Evolutionary conservation across 768 basidiomycete species (phyloP).

Genomic region (Candolleomyces aberdarensis): DNA sequence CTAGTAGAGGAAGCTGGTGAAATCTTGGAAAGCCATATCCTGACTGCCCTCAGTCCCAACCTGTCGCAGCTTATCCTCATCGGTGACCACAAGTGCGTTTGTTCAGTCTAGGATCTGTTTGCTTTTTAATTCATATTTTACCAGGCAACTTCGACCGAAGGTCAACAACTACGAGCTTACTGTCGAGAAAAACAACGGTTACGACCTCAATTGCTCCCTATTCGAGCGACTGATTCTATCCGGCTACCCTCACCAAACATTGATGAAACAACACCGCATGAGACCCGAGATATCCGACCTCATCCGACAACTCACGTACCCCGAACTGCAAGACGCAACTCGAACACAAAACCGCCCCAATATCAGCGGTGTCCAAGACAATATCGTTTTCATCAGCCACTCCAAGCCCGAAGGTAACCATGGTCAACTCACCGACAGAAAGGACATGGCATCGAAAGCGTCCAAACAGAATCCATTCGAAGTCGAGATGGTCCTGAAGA

Average conservation of each 20-base stretch:
- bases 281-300: slow-evolving; percentile 67
- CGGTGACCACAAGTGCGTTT: slow-evolving; percentile 66
- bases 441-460: slow-evolving; percentile 43
- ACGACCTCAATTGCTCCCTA: slow-evolving; percentile 61
- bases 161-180: slow-evolving; percentile 64
- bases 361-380: slow-evolving; percentile 52
- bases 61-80: slow-evolving; percentile 61
- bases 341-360: slow-evolving; percentile 47
- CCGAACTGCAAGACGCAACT: slow-evolving; percentile 55
- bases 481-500: slow-evolving; percentile 55
- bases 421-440: slow-evolving; percentile 35
- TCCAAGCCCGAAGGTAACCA: slow-evolving; percentile 50
- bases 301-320: slow-evolving; percentile 62
- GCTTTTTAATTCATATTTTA: background rate
- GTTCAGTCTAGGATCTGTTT: background rate
- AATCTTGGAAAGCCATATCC: slow-evolving; percentile 63
- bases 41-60: slow-evolving; percentile 49
- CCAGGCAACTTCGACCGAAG: slow-evolving; percentile 70
- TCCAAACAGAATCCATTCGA: slow-evolving; percentile 65
- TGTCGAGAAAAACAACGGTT: slow-evolving; percentile 66
- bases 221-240: slow-evolving; percentile 66
- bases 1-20: slow-evolving; percentile 75
- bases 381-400: slow-evolving; percentile 65
- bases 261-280: slow-evolving; percentile 67
- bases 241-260: slow-evolving; percentile 58